Evolutionary conservation across 116 monocot species (phyloP), one percentile per base, ranked within the genome.

Genomic region (Trichopus zeylanicus): DNA sequence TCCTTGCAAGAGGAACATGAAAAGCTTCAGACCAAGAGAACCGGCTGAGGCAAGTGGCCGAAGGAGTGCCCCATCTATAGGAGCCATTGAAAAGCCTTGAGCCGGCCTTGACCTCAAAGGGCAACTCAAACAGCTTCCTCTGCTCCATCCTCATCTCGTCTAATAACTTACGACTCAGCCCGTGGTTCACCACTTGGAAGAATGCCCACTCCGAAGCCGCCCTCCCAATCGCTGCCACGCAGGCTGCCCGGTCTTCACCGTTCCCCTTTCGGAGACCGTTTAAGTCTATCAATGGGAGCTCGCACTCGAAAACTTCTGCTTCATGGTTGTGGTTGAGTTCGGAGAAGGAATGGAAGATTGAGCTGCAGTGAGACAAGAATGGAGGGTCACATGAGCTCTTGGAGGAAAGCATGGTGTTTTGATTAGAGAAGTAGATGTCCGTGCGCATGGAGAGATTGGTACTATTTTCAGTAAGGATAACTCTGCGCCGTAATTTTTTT

Each of bases 11-110:
- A 56, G 86, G 94, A 52, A 89, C 67, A 51, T 94, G 94, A 64
- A 84, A 89, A 30, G 94, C 89, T 49, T 94, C 94, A 1, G 86
- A 94, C 89, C 94, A 94, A 10, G 89, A 86, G 69, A 94, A 74
- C 80, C 86, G 94, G 21, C 60, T 23, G 2, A 64, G 54, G 25
- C 67, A 78, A 8, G 70, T 81, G n/a, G 83, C 89, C 0, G 75
- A 61, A 9, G 89, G 86, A 31, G 72, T 71, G 11, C 89, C 92
- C 87, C 92, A 92, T 42, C 84, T 54, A 62, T 87, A 92, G 4
- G 74, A 77, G 48, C 72, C 65, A 42, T 79, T 68, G 48, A 81
- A 59, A 13, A 76, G 31, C 53, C 59, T 49, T 21, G 62, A 71
- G 26, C 27, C 62, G 30, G 15, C 57, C 73, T 87, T 89, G 57